Base-by-base conservation (phyloP, 2,329 filamentous ascomycete genomes). In the Ilyonectria destructans region DNA sequence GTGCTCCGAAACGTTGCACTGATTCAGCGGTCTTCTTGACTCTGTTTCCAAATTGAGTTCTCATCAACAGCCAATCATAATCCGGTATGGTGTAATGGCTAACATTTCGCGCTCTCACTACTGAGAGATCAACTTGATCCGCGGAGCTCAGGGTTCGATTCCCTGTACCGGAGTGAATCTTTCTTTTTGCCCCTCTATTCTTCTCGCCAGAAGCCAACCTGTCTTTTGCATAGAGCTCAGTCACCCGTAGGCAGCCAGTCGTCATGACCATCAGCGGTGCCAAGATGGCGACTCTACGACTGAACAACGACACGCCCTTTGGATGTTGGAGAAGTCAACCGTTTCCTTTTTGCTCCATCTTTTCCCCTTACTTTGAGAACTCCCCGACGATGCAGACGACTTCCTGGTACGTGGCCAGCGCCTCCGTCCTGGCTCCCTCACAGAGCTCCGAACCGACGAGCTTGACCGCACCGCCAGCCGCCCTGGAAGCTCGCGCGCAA, bases 71-170 rank as follows among this genome's bases (percentile, higher is more conserved):
- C 58, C 51, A 54, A 54, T 54, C 51, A 54, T n/a, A 23, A 9
- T 54, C 51, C 51, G 48, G 48, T 51, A 51, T 43, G 40, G 40
- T 33, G 51, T 21, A 35, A 70, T 75, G 73, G 73, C 71, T 68
- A 74, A 74, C 71, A 74, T 74, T 72, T 72, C 68, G 67, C 69
- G 71, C 65, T 59, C 65, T 57, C 52, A 72, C 57, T 69, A 69
- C 54, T 74, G 70, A 72, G 69, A 8, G 72, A 74, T 66, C 26
- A 67, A 9, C 9, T 33, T 33, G 61, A 54, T 33, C 72, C 72
- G 72, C 72, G 72, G 72, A 74, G 72, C 72, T 72, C 72, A 74
- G 72, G 72, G 72, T 74, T 74, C 72, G 72, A 74, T 74, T 74
- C 73, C 73, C 72, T 74, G 73, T 74, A 75, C 73, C 72, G 72